Evolutionary conservation across 23 red algal species (phyloP).

Genomic region (Gracilaria caudata): DNA sequence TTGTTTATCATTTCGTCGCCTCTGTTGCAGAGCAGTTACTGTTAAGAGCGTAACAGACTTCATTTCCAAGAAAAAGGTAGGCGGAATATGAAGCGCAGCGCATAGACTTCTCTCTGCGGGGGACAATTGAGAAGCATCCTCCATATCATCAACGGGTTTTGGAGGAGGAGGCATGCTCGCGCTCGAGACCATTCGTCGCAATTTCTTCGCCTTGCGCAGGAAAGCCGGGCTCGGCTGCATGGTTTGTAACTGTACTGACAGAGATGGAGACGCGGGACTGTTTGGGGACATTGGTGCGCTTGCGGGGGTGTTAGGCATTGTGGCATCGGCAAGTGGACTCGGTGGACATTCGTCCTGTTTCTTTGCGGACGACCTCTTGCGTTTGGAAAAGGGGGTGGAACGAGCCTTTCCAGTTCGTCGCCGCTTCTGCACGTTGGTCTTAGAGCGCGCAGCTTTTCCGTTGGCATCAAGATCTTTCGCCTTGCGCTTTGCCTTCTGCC

Average conservation of each 20-base stretch:
- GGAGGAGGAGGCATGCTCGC: background rate
- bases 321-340: constrained; percentile 2
- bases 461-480: background rate
- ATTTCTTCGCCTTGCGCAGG: constrained; percentile 8
- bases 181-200: background rate
- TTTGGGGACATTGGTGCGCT: constrained; percentile 23
- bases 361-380: constrained; percentile 2
- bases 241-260: too few species aligned
- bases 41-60: constrained; percentile 3
- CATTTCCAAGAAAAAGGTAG: constrained; percentile 26
- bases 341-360: constrained; percentile 14
- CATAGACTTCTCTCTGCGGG: constrained; percentile 1
- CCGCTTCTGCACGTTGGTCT: background rate
- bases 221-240: constrained; percentile 14
- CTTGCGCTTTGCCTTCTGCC: constrained; percentile 8
- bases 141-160: constrained; percentile 14
- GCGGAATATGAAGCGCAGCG: constrained; percentile 15
- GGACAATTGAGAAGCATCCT: constrained; percentile 9
- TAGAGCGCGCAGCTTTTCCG: background rate
- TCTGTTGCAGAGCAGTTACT: background rate
- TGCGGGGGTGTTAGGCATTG: constrained; percentile 14
- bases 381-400: constrained; percentile 24
- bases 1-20: constrained; percentile 6
- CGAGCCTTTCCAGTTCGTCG: constrained; percentile 1
- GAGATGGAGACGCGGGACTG: background rate